Conservation (phyloP, 2,329 filamentous ascomycete species). For the Phyllosticta citrichinensis region DNA sequence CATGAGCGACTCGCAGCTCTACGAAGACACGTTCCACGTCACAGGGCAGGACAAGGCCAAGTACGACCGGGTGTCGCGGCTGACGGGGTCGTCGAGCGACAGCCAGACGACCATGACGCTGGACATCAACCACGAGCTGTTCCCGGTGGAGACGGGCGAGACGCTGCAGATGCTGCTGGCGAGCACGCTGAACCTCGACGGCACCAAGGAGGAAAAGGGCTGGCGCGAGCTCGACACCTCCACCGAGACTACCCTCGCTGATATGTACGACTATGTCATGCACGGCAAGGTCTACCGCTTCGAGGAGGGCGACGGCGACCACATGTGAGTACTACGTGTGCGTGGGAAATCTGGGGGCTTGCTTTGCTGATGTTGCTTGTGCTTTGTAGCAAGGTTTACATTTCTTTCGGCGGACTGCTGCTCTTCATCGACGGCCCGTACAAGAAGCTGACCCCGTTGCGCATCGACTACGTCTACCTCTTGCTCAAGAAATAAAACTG, state of each 20-base stretch:
- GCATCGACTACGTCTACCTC: slow-evolving; percentile 90
- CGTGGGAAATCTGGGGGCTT: not conserved
- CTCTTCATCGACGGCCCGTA: slow-evolving; percentile 89
- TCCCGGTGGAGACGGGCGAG: slow-evolving; percentile 65
- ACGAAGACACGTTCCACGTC: slow-evolving; percentile 84
- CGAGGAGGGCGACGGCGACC: slow-evolving; percentile 71
- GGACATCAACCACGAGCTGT: slow-evolving; percentile 91
- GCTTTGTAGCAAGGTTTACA: slow-evolving; percentile 69
- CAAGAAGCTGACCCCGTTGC: slow-evolving; percentile 84
- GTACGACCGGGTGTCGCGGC: slow-evolving; percentile 89
- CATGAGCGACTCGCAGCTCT: slow-evolving; percentile 81
- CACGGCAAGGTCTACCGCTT: slow-evolving; percentile 85
- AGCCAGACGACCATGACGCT: slow-evolving; percentile 70
- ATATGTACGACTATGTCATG: slow-evolving; percentile 81
- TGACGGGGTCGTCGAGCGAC: slow-evolving; percentile 67
- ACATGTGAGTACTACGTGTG: slow-evolving; percentile 56
- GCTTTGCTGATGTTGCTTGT: slow-evolving; percentile 8
- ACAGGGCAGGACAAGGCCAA: slow-evolving; percentile 71
- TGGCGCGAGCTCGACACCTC: slow-evolving; percentile 58
- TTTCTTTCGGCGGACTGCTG: slow-evolving; percentile 86
- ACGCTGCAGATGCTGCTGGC: slow-evolving; percentile 72
- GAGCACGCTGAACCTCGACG: slow-evolving; percentile 77
- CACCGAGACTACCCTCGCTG: slow-evolving; percentile 46
- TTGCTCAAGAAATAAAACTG: slow-evolving; percentile 71
- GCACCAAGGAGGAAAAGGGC: slow-evolving; percentile 48